Evolutionary conservation across 192 early-diverging fungal species (phyloP).

Genomic region (Geranomyces michiganensis): DNA sequence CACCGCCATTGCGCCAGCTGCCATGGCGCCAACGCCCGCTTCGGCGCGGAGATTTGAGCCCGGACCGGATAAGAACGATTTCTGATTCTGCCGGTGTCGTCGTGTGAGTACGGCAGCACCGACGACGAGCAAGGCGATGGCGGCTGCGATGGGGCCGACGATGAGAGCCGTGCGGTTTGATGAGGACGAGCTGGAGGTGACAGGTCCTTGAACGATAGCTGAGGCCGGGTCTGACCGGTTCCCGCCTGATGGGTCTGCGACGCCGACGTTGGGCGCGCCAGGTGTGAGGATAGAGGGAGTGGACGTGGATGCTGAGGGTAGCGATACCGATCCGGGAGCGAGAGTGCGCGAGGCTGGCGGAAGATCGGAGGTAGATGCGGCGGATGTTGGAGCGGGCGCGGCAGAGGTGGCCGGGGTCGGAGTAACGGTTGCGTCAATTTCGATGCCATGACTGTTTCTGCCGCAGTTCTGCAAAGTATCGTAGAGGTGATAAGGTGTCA

Average conservation of each 20-base stretch:
- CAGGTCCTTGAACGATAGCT: background rate
- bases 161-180: slow-evolving; percentile 14
- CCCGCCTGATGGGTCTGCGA: background rate
- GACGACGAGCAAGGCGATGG: background rate
- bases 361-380: background rate
- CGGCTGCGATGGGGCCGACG: slow-evolving; percentile 19
- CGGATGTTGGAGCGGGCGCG: slow-evolving; percentile 15
- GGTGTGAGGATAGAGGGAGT: background rate
- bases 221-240: background rate
- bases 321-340: background rate
- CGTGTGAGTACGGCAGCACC: background rate
- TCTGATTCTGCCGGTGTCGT: background rate
- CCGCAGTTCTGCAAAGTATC: slow-evolving; percentile 24
- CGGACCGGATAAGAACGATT: background rate
- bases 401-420: slow-evolving; percentile 13
- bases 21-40: background rate
- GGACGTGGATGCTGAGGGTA: background rate
- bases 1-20: background rate
- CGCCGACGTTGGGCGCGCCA: background rate
- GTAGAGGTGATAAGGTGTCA: background rate
- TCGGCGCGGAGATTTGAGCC: background rate
- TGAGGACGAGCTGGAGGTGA: background rate
- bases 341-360: slow-evolving; percentile 1
- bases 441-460: slow-evolving; percentile 27
- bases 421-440: slow-evolving; percentile 16